A percentile compares a stretch with the other conserved stretches of the same genome.
These are phyloP conservation scores for Pythium apleroticum DNA, from an alignment of 352 stramenopile species.

Conservation along the genomic window DNA sequence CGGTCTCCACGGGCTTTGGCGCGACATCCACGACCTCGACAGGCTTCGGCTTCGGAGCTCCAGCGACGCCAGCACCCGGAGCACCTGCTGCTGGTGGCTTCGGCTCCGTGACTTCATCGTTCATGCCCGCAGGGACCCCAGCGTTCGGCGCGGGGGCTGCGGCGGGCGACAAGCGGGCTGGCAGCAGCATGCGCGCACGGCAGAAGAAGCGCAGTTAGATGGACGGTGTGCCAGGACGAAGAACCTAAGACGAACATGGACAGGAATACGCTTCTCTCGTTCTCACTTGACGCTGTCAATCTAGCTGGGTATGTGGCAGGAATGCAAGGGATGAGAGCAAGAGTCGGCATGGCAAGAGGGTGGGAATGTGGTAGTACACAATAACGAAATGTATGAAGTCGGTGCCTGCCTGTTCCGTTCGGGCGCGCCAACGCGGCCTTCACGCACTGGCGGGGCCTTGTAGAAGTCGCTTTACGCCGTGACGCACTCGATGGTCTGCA, in stretches of 20 bases:
- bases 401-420: not conserved
- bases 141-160: constrained; percentile 11
- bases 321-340: not conserved
- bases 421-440: not conserved
- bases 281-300: not conserved
- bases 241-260: not conserved
- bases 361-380: not conserved
- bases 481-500: constrained; percentile 71
- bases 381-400: constrained; percentile 3
- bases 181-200: constrained; percentile 29
- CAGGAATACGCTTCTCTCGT: not conserved
- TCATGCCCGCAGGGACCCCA: constrained; percentile 34
- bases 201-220: constrained; percentile 50
- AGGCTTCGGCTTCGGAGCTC: constrained; percentile 28
- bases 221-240: not conserved
- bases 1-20: constrained; percentile 15
- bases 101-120: constrained; percentile 43
- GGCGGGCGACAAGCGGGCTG: constrained; percentile 35
- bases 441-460: no score
- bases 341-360: not conserved
- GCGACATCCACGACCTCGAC: constrained; percentile 12
- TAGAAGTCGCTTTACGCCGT: constrained; percentile 9
- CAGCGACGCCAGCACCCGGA: constrained; percentile 29
- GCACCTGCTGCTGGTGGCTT: constrained; percentile 41
- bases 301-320: not conserved